Percentiles rank a stretch among this genome's conserved stretches.
These are phyloP conservation scores for Aegilops speltoides DNA, from an alignment of 176 grass and related monocot species.

Conservation along the genomic window DNA sequence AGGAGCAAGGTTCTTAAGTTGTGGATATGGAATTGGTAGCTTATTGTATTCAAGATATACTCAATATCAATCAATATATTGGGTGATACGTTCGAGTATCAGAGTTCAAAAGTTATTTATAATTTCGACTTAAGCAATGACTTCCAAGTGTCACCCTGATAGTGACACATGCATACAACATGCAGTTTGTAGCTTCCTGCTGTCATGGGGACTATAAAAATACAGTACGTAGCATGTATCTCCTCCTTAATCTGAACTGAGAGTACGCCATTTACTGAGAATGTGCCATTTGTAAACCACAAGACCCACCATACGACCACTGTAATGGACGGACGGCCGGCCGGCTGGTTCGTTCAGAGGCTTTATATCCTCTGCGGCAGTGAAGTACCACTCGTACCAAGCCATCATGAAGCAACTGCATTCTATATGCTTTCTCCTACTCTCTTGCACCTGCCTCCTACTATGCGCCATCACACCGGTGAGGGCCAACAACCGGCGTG, in stretches of 20 bases:
- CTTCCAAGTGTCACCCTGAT: no score
- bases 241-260: background rate
- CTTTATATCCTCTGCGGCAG: background rate
- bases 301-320: background rate
- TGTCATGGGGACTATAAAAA: background rate
- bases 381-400: background rate
- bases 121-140: no score
- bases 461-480: background rate
- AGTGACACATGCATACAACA: background rate
- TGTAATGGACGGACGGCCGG: background rate
- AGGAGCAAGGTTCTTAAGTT: no score
- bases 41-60: no score
- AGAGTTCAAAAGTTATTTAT: no score
- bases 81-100: no score
- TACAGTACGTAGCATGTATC: background rate
- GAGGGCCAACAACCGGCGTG: background rate
- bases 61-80: no score
- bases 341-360: background rate
- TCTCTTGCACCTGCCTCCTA: background rate
- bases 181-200: background rate
- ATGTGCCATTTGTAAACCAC: background rate
- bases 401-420: background rate
- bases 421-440: background rate
- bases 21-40: no score
- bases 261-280: background rate